These are phyloP conservation scores for Sporothrix euskadiensis DNA, from an alignment of 2,329 filamentous ascomycete species.

Conservation along the genomic window DNA sequence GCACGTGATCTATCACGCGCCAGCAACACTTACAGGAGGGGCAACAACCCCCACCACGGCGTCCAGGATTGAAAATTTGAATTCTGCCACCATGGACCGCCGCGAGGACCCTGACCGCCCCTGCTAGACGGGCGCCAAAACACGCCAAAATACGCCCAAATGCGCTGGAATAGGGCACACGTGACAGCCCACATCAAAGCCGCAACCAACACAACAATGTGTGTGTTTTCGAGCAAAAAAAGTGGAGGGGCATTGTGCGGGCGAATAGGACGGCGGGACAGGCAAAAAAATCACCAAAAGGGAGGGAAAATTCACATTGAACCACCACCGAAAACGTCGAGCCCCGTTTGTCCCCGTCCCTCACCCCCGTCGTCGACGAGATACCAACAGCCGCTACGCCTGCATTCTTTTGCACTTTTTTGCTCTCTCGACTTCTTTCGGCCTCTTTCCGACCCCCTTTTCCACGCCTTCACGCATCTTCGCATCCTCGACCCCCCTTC, in stretches of 20 bases:
- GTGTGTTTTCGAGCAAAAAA: constrained; percentile 13
- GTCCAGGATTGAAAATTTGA: constrained; percentile 5
- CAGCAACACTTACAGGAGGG: constrained; percentile 1
- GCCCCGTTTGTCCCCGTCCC: constrained; percentile 6
- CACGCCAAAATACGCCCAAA: constrained; percentile 1
- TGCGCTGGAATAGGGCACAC: constrained; percentile 15
- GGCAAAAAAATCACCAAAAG: constrained; percentile 24
- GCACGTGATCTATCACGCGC: constrained; percentile 12
- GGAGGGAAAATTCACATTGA: constrained; percentile 22
- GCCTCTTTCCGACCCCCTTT: background rate
- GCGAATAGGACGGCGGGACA: constrained; percentile 23
- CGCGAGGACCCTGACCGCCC: constrained; percentile 6
- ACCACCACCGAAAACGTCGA: constrained; percentile 23
- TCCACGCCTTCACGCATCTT: background rate
- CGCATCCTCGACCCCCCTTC: background rate
- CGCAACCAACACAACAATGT: constrained; percentile 16
- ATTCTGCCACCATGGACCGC: background rate
- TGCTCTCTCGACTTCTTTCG: background rate
- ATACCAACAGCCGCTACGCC: background rate
- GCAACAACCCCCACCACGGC: constrained; percentile 17
- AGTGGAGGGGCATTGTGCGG: constrained; percentile 13
- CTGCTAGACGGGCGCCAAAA: background rate
- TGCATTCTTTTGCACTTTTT: constrained; percentile 16
- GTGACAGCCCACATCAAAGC: constrained; percentile 22
- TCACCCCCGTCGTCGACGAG: constrained; percentile 17